These are phyloP conservation scores for Capsicum pubescens DNA, from an alignment of 257 asterid species.

Conservation along the genomic window DNA sequence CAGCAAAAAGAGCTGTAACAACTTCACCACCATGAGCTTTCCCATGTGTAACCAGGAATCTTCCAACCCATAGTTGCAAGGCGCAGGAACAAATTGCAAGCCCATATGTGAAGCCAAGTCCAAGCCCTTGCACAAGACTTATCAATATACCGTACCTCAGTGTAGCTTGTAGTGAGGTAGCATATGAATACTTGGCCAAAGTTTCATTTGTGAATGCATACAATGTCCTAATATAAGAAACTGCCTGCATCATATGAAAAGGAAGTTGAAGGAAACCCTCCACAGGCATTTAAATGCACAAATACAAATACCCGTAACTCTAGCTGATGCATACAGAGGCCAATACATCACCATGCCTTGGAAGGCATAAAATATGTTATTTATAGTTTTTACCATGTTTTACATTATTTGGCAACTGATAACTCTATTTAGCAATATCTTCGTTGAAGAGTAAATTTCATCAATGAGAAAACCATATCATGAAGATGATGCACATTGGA, in stretches of 20 bases:
- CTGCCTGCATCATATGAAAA: slow-evolving; percentile 69
- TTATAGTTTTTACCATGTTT: background rate
- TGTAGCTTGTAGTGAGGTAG: slow-evolving; percentile 98
- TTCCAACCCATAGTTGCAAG: slow-evolving; percentile 99
- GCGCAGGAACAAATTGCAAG: slow-evolving; percentile 99
- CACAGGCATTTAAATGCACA: slow-evolving; percentile 4
- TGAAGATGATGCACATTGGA: background rate
- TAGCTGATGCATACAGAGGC: background rate
- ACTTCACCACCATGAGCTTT: slow-evolving; percentile 96
- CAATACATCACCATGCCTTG: background rate
- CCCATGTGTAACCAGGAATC: slow-evolving; percentile 73
- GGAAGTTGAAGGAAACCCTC: slow-evolving; percentile 9
- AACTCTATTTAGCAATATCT: background rate
- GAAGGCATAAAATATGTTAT: background rate
- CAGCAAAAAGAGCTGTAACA: slow-evolving; percentile 89
- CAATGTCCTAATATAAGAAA: slow-evolving; percentile 87
- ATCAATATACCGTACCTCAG: slow-evolving; percentile 97
- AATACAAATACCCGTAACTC: background rate
- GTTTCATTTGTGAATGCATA: slow-evolving; percentile 96
- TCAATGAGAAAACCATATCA: background rate
- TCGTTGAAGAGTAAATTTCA: background rate
- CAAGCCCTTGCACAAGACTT: slow-evolving; percentile 99
- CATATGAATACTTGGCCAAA: slow-evolving; percentile 95
- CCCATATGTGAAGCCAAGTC: slow-evolving; percentile 99
- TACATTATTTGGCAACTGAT: background rate